These are phyloP conservation scores for Ceratocystis lukuohia DNA, from an alignment of 2,329 filamentous ascomycete genomes.

Conservation along the genomic window DNA sequence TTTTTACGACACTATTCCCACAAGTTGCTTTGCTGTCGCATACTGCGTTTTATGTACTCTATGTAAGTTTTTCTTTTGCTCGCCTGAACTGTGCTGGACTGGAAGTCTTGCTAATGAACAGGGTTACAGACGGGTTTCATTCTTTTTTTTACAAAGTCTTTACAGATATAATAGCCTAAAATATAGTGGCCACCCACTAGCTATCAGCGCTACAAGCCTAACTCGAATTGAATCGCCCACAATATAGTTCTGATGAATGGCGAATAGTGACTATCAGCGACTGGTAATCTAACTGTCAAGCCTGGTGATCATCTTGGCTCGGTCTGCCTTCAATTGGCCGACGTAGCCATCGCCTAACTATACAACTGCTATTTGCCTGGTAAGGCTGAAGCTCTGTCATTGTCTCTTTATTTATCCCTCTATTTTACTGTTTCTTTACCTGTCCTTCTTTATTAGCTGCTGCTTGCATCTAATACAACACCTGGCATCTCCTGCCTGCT, in stretches of 20 bases:
- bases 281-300: no score
- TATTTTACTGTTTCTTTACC: not conserved
- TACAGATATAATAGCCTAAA: no score
- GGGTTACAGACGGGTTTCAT: no score
- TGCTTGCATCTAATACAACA: not conserved
- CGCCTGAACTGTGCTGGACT: not conserved
- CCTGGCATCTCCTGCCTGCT: not conserved
- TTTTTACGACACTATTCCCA: not conserved
- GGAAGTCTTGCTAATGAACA: not conserved
- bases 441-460: not conserved
- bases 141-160: no score
- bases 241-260: no score
- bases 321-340: no score
- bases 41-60: not conserved
- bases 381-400: not conserved
- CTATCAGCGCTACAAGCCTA: no score
- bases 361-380: not conserved
- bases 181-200: no score
- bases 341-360: no score
- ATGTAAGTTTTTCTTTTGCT: not conserved
- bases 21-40: not conserved
- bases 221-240: no score
- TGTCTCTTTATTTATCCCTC: not conserved
- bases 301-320: no score
- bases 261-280: no score